phyloP scores from a whole-genome alignment of 148 eudicot species.

The Amaranthus palmeri region DNA sequence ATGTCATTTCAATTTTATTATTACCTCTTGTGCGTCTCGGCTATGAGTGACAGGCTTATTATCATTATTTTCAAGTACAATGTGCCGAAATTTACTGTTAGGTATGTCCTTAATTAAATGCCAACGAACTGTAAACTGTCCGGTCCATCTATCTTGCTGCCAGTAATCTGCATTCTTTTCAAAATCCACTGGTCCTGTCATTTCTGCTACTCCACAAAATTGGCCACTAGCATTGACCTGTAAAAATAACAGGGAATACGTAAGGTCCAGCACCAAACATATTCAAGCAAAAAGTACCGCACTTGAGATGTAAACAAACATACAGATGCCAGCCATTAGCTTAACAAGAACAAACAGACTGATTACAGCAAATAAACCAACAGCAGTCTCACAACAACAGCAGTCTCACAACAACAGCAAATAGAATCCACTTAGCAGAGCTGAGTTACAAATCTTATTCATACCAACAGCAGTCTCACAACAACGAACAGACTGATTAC shows the following conservation, averaged over 20 bases:
- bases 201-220: conserved; percentile 95
- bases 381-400: too few relatives aligned
- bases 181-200: conserved; percentile 87
- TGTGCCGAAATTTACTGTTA: conserved; percentile 79
- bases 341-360: conserved; percentile 1
- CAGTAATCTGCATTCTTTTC: conserved; percentile 83
- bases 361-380: not conserved
- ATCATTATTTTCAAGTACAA: conserved; percentile 83
- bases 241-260: not conserved
- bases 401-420: not conserved
- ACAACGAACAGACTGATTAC: not conserved
- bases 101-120: conserved; percentile 88
- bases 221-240: conserved; percentile 99
- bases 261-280: conserved; percentile 3
- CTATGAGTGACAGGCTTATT: conserved; percentile 98
- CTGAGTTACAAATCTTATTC: too few relatives aligned
- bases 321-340: not conserved
- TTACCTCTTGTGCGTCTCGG: conserved; percentile 97
- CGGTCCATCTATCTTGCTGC: conserved; percentile 99
- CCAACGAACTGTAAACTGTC: conserved; percentile 88
- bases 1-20: not conserved
- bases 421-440: too few relatives aligned
- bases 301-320: not conserved
- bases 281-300: not conserved
- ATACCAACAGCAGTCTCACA: not conserved